Conservation (phyloP, 441 rosid genomes). For the Sinapis alba region DNA sequence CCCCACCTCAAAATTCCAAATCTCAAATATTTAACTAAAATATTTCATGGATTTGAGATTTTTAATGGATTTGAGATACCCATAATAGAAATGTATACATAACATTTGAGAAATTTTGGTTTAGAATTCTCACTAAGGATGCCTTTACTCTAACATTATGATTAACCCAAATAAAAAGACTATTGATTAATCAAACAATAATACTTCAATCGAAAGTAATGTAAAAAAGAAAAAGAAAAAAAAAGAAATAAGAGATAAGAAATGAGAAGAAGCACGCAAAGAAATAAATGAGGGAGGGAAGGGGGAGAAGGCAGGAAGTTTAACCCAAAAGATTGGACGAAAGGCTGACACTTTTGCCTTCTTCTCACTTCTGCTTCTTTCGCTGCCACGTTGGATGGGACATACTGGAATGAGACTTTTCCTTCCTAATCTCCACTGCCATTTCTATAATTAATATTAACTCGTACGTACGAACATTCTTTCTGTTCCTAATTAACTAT, state of each 20-base stretch:
- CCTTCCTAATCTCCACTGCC: constrained; percentile 39
- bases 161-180: not conserved
- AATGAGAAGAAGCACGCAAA: constrained; percentile 38
- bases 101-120: not conserved
- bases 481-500: constrained; percentile 35
- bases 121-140: not conserved
- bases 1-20: not conserved
- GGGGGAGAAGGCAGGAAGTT: constrained; percentile 32
- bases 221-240: not conserved
- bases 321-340: constrained; percentile 45
- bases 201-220: not conserved
- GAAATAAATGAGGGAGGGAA: constrained; percentile 39
- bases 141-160: not conserved
- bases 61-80: not conserved
- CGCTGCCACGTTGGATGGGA: constrained; percentile 32
- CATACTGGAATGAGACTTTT: constrained; percentile 36
- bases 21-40: not conserved
- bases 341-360: constrained; percentile 43
- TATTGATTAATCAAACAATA: not conserved
- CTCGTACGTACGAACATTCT: constrained; percentile 41
- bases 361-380: constrained; percentile 9
- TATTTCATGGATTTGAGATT: not conserved
- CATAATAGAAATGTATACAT: not conserved
- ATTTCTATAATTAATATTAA: constrained; percentile 28
- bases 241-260: not conserved